Base-by-base conservation (phyloP, 306 rosid genomes). In the Quercus engelmannii region DNA sequence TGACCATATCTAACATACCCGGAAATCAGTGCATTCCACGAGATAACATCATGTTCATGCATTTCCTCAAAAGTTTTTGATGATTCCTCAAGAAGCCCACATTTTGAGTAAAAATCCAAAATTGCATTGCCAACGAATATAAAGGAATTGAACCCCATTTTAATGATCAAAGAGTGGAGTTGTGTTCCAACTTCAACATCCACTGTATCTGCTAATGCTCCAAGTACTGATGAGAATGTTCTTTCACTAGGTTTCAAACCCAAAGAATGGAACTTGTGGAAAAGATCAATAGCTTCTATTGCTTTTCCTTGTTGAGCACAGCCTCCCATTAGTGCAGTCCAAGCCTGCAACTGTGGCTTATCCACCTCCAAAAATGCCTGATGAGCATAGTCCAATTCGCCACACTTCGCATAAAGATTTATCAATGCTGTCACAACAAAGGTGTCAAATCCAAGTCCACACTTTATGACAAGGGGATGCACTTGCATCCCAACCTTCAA, bases 241-340 rank as follows among this genome's bases (percentile, higher is more conserved):
- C 52, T 67, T 33, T 67, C 52, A 8, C 25, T 35, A 67, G 71
- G 71, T 67, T 67, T 67, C 23, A 67, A 31, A 67, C 51, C 52
- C 23, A 9, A 67, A 67, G 71, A 67, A 67, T 33, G 71, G 71
- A 67, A 33, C 71, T 67, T 67, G 52, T 67, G 51, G 52, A 67
- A 67, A 67, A 67, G 71, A 67, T 67, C 49, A 67, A 67, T 17
- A 46, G 71, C 71, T 18, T 67, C 71, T 67, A 20, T 67, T 33
- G 23, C 71, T 35, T 35, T 67, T 67, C 72, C 72, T 18, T 67
- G 72, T 33, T 67, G 51, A 31, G 72, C 52, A 67, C 9, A 35
- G 51, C 72, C 72, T 67, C 72, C 71, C 52, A 67, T 67, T 67
- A 67, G 38, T 19, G 72, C 72, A 67, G 72, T 67, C 72, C 72